Conservation (phyloP, 352 stramenopile genomes). For the Phytophthora melonis region DNA sequence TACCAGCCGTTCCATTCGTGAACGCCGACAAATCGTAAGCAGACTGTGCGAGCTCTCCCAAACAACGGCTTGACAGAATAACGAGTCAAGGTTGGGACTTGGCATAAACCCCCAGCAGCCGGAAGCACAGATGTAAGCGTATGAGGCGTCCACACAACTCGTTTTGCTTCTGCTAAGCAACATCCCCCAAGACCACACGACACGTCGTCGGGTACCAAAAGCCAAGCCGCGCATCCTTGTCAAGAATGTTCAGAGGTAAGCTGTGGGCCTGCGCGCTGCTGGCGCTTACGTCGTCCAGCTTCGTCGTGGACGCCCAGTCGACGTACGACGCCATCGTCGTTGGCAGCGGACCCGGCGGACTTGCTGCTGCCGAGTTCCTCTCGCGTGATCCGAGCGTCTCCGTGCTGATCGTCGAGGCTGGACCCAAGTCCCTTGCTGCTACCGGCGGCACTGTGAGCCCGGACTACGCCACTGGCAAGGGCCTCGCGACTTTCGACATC, state of each 20-base stretch:
- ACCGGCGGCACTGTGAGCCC: conserved; percentile 55
- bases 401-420: conserved; percentile 74
- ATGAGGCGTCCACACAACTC: not conserved
- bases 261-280: conserved; percentile 35
- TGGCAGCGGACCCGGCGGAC: conserved; percentile 63
- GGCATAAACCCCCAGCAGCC: conserved; percentile 7
- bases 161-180: conserved; percentile 9
- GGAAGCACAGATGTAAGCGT: not conserved
- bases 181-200: conserved; percentile 2
- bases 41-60: conserved; percentile 6
- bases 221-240: not conserved
- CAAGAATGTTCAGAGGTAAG: conserved; percentile 35
- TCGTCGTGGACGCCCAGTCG: conserved; percentile 32
- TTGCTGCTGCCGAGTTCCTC: conserved; percentile 70
- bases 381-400: conserved; percentile 58
- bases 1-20: conserved; percentile 14
- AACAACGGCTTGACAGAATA: not conserved
- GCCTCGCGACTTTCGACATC: conserved; percentile 75
- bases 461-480: conserved; percentile 46
- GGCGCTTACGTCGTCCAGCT: conserved; percentile 24
- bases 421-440: conserved; percentile 50
- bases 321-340: conserved; percentile 69
- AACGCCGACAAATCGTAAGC: conserved; percentile 20
- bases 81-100: not conserved
- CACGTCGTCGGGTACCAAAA: conserved; percentile 1